Conservation (phyloP, 345 rosid genomes). For the Salix purpurea region DNA sequence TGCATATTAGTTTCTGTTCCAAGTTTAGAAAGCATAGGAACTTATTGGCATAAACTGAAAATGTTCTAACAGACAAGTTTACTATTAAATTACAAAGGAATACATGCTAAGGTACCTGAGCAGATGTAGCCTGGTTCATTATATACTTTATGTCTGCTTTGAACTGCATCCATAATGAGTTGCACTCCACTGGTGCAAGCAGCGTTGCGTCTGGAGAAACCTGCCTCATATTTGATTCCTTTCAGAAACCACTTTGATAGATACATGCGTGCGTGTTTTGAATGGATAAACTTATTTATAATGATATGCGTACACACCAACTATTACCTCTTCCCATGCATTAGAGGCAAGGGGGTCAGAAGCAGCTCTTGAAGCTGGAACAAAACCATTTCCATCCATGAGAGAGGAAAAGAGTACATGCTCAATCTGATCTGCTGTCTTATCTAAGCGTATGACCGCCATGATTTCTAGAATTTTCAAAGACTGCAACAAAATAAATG, state of each 20-base stretch:
- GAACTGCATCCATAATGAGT: conserved; percentile 29
- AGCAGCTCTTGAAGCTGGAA: conserved; percentile 40
- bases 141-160: conserved; percentile 27
- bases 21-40: neutral
- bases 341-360: conserved; percentile 61
- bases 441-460: conserved; percentile 67
- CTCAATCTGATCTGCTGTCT: conserved; percentile 57
- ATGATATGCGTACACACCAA: neutral
- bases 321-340: conserved; percentile 65
- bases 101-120: conserved; percentile 43
- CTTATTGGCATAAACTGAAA: neutral
- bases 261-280: neutral
- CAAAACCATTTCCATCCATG: conserved; percentile 41
- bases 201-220: conserved; percentile 44
- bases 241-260: neutral
- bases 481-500: conserved; percentile 40
- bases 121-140: conserved; percentile 52
- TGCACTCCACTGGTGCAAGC: conserved; percentile 29
- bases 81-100: neutral
- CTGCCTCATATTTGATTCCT: conserved; percentile 22
- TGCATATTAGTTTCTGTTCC: neutral
- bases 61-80: neutral
- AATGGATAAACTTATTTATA: neutral
- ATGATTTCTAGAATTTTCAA: conserved; percentile 51
- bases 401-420: conserved; percentile 49